A percentile compares a stretch with the other conserved stretches of the same genome.
phyloP scores from a whole-genome alignment of 192 early-diverging fungal genomes.

The Coemansia biformis region DNA sequence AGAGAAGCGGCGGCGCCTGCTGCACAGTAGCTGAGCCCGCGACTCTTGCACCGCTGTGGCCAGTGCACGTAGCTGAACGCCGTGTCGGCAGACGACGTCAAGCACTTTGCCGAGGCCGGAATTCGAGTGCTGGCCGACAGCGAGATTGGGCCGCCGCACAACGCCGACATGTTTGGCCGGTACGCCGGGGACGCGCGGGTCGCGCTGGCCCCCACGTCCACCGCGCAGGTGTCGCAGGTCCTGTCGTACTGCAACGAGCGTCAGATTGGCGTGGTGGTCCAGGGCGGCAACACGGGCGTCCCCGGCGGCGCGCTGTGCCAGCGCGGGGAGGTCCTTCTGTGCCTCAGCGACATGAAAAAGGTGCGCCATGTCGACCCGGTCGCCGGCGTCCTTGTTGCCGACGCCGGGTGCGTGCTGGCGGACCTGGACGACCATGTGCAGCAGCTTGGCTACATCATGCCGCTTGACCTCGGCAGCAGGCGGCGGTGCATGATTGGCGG shows the following conservation, averaged over 20 bases:
- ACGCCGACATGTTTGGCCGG: constrained; percentile 87
- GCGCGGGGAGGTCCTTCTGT: constrained; percentile 85
- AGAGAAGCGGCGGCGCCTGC: too few species aligned
- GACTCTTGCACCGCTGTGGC: too few species aligned
- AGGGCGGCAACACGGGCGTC: constrained; percentile 95
- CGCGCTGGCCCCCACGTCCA: constrained; percentile 76
- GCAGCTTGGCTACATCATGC: constrained; percentile 83
- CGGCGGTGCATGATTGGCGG: constrained; percentile 95
- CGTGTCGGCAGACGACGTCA: constrained; percentile 22
- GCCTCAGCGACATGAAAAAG: constrained; percentile 69
- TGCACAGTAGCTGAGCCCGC: too few species aligned
- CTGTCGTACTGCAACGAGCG: constrained; percentile 82
- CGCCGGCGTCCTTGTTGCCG: constrained; percentile 79
- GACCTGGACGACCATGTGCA: constrained; percentile 76
- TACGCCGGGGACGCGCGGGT: constrained; percentile 76
- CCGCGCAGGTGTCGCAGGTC: constrained; percentile 76
- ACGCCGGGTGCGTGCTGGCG: constrained; percentile 88
- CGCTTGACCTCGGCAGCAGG: constrained; percentile 82
- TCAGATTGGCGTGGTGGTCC: constrained; percentile 81
- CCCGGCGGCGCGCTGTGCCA: constrained; percentile 91
- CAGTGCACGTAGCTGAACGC: constrained; percentile 7
- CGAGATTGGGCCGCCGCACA: constrained; percentile 28
- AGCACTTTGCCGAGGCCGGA: constrained; percentile 24
- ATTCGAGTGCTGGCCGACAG: constrained; percentile 6
- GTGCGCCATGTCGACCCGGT: constrained; percentile 66